Evolutionary conservation across 345 rosid genomes (phyloP), one percentile per base, ranked within the genome.

Genomic region (Nephelium lappaceum): DNA sequence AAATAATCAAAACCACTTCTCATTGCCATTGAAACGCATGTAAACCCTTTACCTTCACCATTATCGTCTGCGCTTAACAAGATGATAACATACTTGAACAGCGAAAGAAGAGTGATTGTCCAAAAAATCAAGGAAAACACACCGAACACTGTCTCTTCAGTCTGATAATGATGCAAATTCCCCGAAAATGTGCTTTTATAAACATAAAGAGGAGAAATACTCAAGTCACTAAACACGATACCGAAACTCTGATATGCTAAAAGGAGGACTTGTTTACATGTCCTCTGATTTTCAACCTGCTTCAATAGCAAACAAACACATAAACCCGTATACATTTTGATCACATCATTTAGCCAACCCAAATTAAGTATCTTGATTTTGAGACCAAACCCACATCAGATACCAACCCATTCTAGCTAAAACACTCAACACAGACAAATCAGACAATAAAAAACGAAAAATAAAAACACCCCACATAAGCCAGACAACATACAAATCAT

Each of bases 231-330:
- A 74, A 93, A 93, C 60, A 90, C 95, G 15, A 91, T 73, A 38
- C 99, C 98, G 21, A 95, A 89, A 83, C 99, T 91, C 89, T 92
- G 94, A 80, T 94, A 96, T 36, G 97, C 94, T 79, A 94, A 83
- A 53, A 88, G 85, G 47, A 93, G 86, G 63, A 88, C 72, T 66
- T 87, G 90, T 75, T 78, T 91, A 62, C 85, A 77, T 78, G 80
- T 86, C 71, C 73, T 83, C 80, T 75, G 85, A 77, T 86, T 71
- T 49, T 89, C 94, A 71, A 77, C 92, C 99, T 96, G 96, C 68
- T 75, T 76, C 77, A 78, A 79, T 18, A 80, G 23, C 78, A 78
- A 76, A 65, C 25, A 78, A 77, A 69, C 47, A 21, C 19, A 43
- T 25, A 11, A 27, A 21, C 68, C 19, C 75, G 19, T 62, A 9